These are phyloP conservation scores for Aspergillus nomiae DNA, from an alignment of 2,329 filamentous ascomycete species.

Conservation along the genomic window DNA sequence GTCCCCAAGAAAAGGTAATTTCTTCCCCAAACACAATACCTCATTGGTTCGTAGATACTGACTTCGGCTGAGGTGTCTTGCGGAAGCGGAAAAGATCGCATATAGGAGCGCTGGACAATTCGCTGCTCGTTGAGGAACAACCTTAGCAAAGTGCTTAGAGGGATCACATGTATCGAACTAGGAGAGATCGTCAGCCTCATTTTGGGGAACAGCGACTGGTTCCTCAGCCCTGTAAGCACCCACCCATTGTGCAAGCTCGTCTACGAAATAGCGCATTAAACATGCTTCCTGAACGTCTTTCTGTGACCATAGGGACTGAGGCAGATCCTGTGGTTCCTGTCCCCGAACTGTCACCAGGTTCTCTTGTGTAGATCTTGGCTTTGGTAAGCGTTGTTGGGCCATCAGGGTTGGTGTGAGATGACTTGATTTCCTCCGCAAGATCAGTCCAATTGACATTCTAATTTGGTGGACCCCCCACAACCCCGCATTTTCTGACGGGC, in stretches of 20 bases:
- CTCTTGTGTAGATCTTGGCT: background rate
- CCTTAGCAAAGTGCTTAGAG: constrained; percentile 39
- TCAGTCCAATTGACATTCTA: background rate
- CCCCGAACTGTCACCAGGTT: background rate
- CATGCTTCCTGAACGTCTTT: constrained; percentile 15
- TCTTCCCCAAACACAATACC: constrained; percentile 10
- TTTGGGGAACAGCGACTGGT: background rate
- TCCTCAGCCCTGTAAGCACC: background rate
- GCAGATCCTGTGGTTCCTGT: background rate
- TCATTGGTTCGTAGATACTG: constrained; percentile 7
- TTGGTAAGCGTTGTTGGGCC: background rate
- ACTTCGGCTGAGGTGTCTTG: constrained; percentile 33
- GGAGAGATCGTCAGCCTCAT: background rate
- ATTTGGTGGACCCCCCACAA: background rate
- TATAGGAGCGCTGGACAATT: constrained; percentile 43
- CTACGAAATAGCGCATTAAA: constrained; percentile 21
- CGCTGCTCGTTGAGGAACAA: constrained; percentile 43
- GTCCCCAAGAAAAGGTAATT: constrained; percentile 27
- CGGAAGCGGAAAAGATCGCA: constrained; percentile 39
- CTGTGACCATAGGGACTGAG: background rate
- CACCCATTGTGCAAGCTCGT: constrained; percentile 22
- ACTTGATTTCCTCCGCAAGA: background rate
- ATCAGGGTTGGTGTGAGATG: background rate
- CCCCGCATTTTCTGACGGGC: background rate
- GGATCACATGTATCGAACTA: constrained; percentile 45